These are phyloP conservation scores for Coniferiporia sulphurascens DNA, from an alignment of 1,284 basidiomycete genomes.

Conservation along the genomic window DNA sequence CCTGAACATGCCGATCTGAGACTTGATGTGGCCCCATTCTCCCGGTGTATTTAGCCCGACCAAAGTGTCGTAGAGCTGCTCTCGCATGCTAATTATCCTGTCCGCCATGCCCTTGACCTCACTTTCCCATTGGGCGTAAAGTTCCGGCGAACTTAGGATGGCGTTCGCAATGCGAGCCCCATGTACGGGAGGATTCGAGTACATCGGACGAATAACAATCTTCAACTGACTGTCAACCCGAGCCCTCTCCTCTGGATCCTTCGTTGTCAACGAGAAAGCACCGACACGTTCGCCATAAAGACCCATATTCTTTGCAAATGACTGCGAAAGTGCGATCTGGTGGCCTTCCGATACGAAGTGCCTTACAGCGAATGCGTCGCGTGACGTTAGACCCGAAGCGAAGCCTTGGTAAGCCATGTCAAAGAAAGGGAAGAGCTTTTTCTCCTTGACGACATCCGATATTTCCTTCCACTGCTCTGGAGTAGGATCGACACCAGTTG, in stretches of 20 bases:
- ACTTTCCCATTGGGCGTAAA: conserved; percentile 85
- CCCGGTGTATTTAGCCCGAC: conserved; percentile 88
- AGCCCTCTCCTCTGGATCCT: conserved; percentile 77
- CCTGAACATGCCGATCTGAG: conserved; percentile 96
- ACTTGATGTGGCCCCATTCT: conserved; percentile 94
- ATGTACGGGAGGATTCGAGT: conserved; percentile 97
- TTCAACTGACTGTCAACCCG: conserved; percentile 92
- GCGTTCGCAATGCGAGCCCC: conserved; percentile 89
- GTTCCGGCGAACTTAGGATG: conserved; percentile 71
- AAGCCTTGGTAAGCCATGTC: conserved; percentile 98
- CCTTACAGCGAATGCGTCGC: conserved; percentile 92
- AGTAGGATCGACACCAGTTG: conserved; percentile 96
- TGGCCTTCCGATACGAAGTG: conserved; percentile 91
- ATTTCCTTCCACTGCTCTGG: conserved; percentile 91
- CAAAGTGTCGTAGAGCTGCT: conserved; percentile 76
- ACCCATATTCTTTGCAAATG: conserved; percentile 99
- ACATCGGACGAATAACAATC: conserved; percentile 95
- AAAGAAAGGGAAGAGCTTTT: conserved; percentile 88
- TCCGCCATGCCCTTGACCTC: conserved; percentile 96
- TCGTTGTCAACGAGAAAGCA: conserved; percentile 83
- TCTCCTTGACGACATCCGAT: conserved; percentile 83
- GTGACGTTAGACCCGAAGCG: conserved; percentile 83
- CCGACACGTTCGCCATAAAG: conserved; percentile 97
- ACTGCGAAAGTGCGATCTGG: conserved; percentile 84
- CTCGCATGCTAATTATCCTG: conserved; percentile 94